Evolutionary conservation across 352 stramenopile genomes (phyloP), one percentile per base, ranked within the genome.

Genomic region (Peronospora farinosa): DNA sequence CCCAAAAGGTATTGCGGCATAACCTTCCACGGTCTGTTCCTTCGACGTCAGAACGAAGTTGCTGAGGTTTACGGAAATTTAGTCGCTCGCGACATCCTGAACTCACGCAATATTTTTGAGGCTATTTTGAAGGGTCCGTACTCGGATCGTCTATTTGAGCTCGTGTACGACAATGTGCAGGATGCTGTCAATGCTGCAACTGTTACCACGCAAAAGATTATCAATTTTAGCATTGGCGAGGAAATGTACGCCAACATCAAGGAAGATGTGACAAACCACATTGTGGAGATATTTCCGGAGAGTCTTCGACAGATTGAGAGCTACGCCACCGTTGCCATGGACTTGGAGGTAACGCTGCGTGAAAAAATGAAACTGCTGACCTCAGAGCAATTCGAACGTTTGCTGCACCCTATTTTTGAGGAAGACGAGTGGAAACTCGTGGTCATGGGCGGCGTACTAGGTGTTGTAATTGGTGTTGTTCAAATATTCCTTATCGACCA

Each of bases 381-480:
- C 23, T 91, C 70, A 11, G 71, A 75, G 32, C 83, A 97, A 63
- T 98, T 98, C 65, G 95, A 98, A 65, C 75, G 94, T 38, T 66
- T 99, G 16, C 67, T 99, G 52, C 96, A 99, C 59, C 96, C 96
- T 9, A 95, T 98, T 13, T 99, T 99, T 69, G 84, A 99, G 65
- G 95, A 99, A 59, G 96, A 99, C 63, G 96, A 99, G 79, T 97
- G 96, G 74, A 97, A 97, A 53, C 74, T 99, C 2, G 97, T 99
- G 64, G 65, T 97, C 41, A 95, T 98, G 64, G 96, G 96, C 36
- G 95, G 93, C 16, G 78, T 92, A 15, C 75, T 99, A 7, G 96
- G 96, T 35, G 65, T 95, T 30, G 52, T 82, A 11, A 95, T 97
- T 41, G 95, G 94, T 32, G 58, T 96, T 53, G 46, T 96, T n/a